A percentile compares a stretch with the other conserved stretches of the same genome.
Conservation (phyloP, 768 basidiomycete genomes). For the Lactarius vividus region DNA sequence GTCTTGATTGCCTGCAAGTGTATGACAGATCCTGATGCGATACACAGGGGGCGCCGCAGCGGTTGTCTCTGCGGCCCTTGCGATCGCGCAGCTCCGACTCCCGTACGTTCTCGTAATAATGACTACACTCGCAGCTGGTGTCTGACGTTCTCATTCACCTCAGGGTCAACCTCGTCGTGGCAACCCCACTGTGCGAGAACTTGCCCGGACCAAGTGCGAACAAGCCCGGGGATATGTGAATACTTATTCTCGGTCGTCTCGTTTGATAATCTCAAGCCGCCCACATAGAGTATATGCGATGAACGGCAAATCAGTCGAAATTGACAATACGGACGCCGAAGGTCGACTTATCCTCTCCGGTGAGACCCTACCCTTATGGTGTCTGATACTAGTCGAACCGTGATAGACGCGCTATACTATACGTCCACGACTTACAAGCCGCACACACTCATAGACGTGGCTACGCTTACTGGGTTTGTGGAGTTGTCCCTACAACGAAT, state of each 20-base stretch:
- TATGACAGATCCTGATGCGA: neutral
- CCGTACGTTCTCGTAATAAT: constrained; percentile 49
- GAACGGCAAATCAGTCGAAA: constrained; percentile 84
- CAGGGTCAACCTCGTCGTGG: constrained; percentile 72
- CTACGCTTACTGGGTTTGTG: constrained; percentile 74
- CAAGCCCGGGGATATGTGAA: constrained; percentile 85
- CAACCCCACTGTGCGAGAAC: constrained; percentile 81
- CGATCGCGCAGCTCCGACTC: constrained; percentile 77
- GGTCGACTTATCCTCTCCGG: constrained; percentile 75
- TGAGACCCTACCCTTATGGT: constrained; percentile 32
- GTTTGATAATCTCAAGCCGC: neutral
- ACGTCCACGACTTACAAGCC: constrained; percentile 73
- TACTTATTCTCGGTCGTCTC: neutral
- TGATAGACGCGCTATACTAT: constrained; percentile 78
- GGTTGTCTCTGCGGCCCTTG: constrained; percentile 67
- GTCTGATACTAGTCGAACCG: neutral
- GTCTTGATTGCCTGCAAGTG: constrained; percentile 10
- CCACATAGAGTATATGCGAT: constrained; percentile 67
- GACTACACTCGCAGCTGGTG: neutral
- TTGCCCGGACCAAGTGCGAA: constrained; percentile 66
- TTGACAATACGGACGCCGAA: constrained; percentile 87
- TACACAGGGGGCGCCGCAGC: constrained; percentile 70
- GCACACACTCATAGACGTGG: constrained; percentile 81
- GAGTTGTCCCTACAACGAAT: constrained; percentile 15
- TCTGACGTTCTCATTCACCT: neutral